phyloP scores from a whole-genome alignment of 1,284 basidiomycete species.

The Clitocybe nebularis region DNA sequence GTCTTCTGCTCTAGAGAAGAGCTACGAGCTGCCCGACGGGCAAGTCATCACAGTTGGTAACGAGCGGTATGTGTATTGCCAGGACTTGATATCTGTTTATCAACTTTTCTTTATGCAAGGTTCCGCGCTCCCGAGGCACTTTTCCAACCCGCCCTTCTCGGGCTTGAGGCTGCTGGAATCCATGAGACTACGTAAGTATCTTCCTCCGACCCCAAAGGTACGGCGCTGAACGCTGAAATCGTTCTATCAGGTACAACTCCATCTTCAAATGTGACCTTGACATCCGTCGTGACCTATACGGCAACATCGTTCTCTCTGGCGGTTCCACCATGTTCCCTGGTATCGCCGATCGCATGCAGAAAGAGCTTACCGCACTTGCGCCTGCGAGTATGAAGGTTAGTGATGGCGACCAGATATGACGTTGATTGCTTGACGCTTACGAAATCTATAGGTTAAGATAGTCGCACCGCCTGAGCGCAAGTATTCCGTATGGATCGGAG shows the following conservation, averaged over 20 bases:
- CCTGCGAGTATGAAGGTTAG: conserved; percentile 87
- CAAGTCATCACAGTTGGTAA: conserved; percentile 97
- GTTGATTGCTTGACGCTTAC: not conserved
- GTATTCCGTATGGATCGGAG: conserved; percentile 99
- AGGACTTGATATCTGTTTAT: not conserved
- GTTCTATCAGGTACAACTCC: conserved; percentile 75
- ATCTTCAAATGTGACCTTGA: conserved; percentile 80
- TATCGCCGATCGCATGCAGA: conserved; percentile 97
- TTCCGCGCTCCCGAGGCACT: conserved; percentile 97
- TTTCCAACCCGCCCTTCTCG: conserved; percentile 94
- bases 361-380: conserved; percentile 87
- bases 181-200: conserved; percentile 85
- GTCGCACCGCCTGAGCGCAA: conserved; percentile 90
- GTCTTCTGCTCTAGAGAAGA: conserved; percentile 91
- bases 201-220: not conserved
- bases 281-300: conserved; percentile 87
- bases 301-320: conserved; percentile 92
- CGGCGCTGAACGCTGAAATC: conserved; percentile 5
- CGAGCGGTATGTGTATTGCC: conserved; percentile 63
- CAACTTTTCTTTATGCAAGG: conserved; percentile 31
- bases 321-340: conserved; percentile 98
- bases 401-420: conserved; percentile 12
- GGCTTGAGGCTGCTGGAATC: conserved; percentile 91
- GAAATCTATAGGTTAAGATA: conserved; percentile 76
- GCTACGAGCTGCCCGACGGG: conserved; percentile 94